These are phyloP conservation scores for Helicostylum pulchrum DNA, from an alignment of 192 early-diverging fungal species.

Conservation along the genomic window DNA sequence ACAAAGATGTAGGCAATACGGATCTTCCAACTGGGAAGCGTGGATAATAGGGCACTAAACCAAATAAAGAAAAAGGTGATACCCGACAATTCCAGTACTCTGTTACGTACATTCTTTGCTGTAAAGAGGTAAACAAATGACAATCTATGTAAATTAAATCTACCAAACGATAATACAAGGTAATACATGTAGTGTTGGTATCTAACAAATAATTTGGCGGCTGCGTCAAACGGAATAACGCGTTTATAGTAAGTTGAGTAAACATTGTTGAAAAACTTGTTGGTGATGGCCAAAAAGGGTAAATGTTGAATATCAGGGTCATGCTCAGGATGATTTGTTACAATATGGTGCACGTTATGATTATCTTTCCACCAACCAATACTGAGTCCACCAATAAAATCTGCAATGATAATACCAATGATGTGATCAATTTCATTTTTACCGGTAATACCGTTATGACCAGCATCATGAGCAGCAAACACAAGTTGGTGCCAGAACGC, in stretches of 20 bases:
- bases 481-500: conserved; percentile 89
- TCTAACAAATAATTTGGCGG: conserved; percentile 71
- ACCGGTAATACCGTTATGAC: conserved; percentile 90
- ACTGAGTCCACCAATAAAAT: conserved; percentile 83
- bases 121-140: conserved; percentile 66
- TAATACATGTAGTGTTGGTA: conserved; percentile 89
- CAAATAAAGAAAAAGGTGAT: conserved; percentile 78
- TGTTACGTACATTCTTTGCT: conserved; percentile 66
- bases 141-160: conserved; percentile 86
- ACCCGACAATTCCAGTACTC: conserved; percentile 69
- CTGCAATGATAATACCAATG: conserved; percentile 79
- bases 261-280: conserved; percentile 72
- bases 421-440: conserved; percentile 67
- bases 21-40: conserved; percentile 63
- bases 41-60: conserved; percentile 68
- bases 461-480: conserved; percentile 94
- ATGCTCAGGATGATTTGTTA: conserved; percentile 91
- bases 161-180: conserved; percentile 80
- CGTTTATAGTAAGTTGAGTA: conserved; percentile 90
- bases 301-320: conserved; percentile 98
- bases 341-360: conserved; percentile 96
- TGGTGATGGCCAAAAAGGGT: conserved; percentile 90
- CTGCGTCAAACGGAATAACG: conserved; percentile 75
- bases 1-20: conserved; percentile 67
- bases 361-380: conserved; percentile 97